phyloP scores from a whole-genome alignment of 352 stramenopile species.

The Phytophthora tubulina region DNA sequence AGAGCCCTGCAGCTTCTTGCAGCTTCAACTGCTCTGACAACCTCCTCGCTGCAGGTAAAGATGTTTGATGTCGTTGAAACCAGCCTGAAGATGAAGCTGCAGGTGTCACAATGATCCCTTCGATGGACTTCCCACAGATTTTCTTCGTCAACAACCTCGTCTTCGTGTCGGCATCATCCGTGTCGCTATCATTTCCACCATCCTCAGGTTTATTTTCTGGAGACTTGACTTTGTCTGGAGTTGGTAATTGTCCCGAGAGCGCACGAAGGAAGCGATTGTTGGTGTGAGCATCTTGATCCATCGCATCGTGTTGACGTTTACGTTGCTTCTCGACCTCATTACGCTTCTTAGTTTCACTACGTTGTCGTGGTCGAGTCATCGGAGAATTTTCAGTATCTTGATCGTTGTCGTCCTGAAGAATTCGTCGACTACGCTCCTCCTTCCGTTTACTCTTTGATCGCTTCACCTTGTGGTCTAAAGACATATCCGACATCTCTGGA shows the following conservation, averaged over 20 bases:
- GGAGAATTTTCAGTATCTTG: constrained; percentile 1
- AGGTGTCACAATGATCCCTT: constrained; percentile 36
- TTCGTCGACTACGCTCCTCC: constrained; percentile 5
- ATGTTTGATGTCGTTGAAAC: constrained; percentile 13
- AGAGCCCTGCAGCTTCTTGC: constrained; percentile 57
- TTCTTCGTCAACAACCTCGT: constrained; percentile 29
- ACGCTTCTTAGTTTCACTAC: constrained; percentile 49
- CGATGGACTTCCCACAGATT: constrained; percentile 5
- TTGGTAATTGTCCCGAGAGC: constrained; percentile 26
- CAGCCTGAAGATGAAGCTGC: constrained; percentile 15
- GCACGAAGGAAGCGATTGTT: constrained; percentile 71
- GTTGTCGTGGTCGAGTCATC: constrained; percentile 21
- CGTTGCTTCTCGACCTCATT: constrained; percentile 55
- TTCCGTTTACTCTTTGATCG: constrained; percentile 13
- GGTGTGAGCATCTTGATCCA: constrained; percentile 30
- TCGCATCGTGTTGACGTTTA: constrained; percentile 28
- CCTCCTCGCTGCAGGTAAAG: constrained; percentile 14
- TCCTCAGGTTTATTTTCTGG: not conserved
- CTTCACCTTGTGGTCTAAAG: constrained; percentile 8
- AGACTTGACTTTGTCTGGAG: not conserved
- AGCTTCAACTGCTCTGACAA: constrained; percentile 57
- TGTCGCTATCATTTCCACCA: constrained; percentile 16
- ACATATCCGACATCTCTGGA: not conserved
- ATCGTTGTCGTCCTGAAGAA: constrained; percentile 7
- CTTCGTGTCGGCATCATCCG: constrained; percentile 14